Base-by-base conservation (phyloP, 495 filamentous ascomycete genomes). In the Thermochaetoides thermophila region DNA sequence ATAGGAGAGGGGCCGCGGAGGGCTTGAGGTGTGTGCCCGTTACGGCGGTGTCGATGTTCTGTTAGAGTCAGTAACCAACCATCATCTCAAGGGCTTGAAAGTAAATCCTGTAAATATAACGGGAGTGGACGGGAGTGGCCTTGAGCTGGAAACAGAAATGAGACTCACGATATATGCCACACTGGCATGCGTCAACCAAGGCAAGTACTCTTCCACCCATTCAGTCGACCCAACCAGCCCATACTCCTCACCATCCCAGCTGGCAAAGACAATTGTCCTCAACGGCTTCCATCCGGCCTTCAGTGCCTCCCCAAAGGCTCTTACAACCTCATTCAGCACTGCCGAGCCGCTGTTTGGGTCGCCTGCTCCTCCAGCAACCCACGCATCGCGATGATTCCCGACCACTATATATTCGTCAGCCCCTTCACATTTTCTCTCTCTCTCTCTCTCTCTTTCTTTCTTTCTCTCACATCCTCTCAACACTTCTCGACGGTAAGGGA, bases 331-430 rank as follows among this genome's bases (percentile, higher is more conserved):
- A 29, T 93, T 71, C 43, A 96, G 64, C 4, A 87, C 75, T 1
- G 91, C 87, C 1, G 84, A 93, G 7, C 89, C 91, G 45, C 76
- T 81, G 42, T 86, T 89, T 1, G 89, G 84, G 48, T 93, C 84
- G 6, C 73, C 77, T 21, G 84, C 84, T 3, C 85, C 85, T 31
- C 85, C 84, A 7, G 78, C 81, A 49, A 91, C 74, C 85, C 85
- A 95, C 0, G 85, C 82, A 59, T 97, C 89, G 10, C 86, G 77
- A 49, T 97, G 89, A 47, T 96, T 96, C 10, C 91, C 91, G n/a
- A 96, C 57, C 5, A 97, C 66, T 29, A 10, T 27, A 10, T 4
- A n/a, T 17, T 4, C 16, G n/a, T 15, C 25, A 17, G 34, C 10
- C 37, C 17, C 9, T 14, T 32, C 21, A 24, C 21, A 24, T n/a